Base-by-base conservation (phyloP, 805 yeast species). In the Barnettozyma californica region DNA sequence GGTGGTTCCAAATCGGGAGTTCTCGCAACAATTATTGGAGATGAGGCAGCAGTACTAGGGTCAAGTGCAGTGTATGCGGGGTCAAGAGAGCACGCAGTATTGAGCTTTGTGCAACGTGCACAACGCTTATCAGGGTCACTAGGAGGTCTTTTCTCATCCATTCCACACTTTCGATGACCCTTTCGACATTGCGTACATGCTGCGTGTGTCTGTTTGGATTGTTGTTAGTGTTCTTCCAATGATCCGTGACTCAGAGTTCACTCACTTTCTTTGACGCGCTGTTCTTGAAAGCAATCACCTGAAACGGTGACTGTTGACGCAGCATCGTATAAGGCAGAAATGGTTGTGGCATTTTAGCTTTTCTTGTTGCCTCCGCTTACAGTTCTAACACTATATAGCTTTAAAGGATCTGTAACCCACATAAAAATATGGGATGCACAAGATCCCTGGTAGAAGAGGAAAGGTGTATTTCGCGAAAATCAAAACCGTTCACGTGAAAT, bases 151-250 rank as follows among this genome's bases (percentile, higher is more conserved):
- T 5, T n/a, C 39, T 34, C 41, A 6, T 35, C 23, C 18, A 41
- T 9, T 13, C 33, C 37, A 21, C 48, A 46, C 36, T 46, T 46
- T 3, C 48, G 36, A 27, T 46, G 48, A 4, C 33, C 37, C 31
- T 46, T 46, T 16, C 48, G 44, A 31, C 48, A 46, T 18, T 42
- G 43, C 10, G 13, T 4, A 21, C 48, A 46, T 3, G 48, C 48
- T 13, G 31, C 14, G 21, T 40, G 48, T 36, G 45, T 34, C 39
- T 43, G 36, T 41, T 26, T n/a, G 7, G 37, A 21, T 35, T 20
- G 35, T 25, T 23, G 43, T 40, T 40, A 40, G 43, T 26, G 10
- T 5, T 29, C 33, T 29, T 29, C 33, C 8, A 3, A n/a, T 9
- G 16, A n/a, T n/a, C 16, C 19, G 9, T 19, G 38, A 18, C 38